Evolutionary conservation across 768 basidiomycete species (phyloP), one percentile per base, ranked within the genome.

Genomic region (Pleurotus tuber-regium): DNA sequence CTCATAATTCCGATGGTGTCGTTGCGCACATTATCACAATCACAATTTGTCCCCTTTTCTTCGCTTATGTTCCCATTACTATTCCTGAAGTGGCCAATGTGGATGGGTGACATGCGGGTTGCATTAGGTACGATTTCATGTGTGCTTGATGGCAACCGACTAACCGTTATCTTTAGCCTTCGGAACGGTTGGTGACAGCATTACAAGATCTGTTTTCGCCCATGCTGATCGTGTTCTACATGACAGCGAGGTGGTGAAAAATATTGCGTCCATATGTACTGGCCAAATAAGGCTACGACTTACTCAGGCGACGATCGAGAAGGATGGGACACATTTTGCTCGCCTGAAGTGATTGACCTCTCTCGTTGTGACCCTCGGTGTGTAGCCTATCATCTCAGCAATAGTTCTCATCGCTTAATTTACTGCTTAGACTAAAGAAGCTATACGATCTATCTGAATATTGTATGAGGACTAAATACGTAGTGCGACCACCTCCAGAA

Each of bases 211-310:
- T 18, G 24, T 24, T 50, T 18, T 9, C 14, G 31, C 16, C 40
- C 6, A 7, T 47, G 57, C 12, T 43, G 49, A 16, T 23, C 25
- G 29, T 26, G 1, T 35, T 16, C 12, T 33, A 8, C 24, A 49
- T 46, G 29, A 18, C 47, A 75, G 74, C 69, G 70, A 41, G 51
- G 71, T 63, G 71, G 72, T 23, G 64, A 66, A 23, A 68, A 68
- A 47, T 70, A 71, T 23, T 68, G 50, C 51, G 60, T 66, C 8
- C 68, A 71, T 39, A 62, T 72, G 12, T 76, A 69, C 55, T 67
- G 75, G 63, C 73, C 70, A 9, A 70, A 62, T 47, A 63, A 51
- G 6, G 62, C 65, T 19, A 50, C 64, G 3, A 57, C 52, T 6
- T 59, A 59, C 3, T 54, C 46, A 10, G 67, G 39, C 21, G 36